Percentiles rank a stretch among this genome's conserved stretches.
phyloP scores from a whole-genome alignment of 83 land plant genomes.

The Thuja plicata region DNA sequence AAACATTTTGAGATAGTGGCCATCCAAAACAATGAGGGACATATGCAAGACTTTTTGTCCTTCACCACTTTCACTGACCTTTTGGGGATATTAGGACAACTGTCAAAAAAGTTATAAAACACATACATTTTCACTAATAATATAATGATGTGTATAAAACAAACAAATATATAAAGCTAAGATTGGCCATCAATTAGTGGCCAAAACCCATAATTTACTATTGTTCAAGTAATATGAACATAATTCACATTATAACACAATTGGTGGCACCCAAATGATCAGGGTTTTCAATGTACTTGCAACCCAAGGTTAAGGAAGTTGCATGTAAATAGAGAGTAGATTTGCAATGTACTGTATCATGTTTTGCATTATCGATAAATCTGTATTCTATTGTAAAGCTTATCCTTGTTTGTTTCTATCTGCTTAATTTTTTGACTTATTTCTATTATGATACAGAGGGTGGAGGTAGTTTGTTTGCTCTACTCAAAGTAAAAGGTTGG shows the following conservation, averaged over 20 bases:
- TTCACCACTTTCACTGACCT: no score
- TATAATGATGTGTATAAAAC: background rate
- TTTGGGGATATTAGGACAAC: background rate
- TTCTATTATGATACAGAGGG: constrained; percentile 66
- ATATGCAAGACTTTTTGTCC: no score
- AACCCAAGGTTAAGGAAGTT: background rate
- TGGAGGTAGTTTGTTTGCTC: constrained; percentile 77
- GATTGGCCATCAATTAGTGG: background rate
- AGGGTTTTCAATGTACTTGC: background rate
- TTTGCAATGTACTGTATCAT: background rate
- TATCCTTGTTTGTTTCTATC: background rate
- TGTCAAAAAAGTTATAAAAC: background rate
- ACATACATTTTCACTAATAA: background rate
- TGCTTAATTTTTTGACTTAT: background rate
- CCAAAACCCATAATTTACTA: background rate
- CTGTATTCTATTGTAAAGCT: background rate
- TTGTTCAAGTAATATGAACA: background rate
- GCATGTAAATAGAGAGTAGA: background rate
- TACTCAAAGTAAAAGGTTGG: constrained; percentile 84
- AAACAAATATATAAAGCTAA: background rate
- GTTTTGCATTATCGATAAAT: background rate
- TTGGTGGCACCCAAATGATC: background rate
- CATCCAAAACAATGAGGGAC: background rate
- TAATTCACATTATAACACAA: background rate
- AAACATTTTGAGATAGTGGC: background rate